Evolutionary conservation across 73 alveolate species (phyloP).

Genomic region (Uronychia setigera): DNA sequence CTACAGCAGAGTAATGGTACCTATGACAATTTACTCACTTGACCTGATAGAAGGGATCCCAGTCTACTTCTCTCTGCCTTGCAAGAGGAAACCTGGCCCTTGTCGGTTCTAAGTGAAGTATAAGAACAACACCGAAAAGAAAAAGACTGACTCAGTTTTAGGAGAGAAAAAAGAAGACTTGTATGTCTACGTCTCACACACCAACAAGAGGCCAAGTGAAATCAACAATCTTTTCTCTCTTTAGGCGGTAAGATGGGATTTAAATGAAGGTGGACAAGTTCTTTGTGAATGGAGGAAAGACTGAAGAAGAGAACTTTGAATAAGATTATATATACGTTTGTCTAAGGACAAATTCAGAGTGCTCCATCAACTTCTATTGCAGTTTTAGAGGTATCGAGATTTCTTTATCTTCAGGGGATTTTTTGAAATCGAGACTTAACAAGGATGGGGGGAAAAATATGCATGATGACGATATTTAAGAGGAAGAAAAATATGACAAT

Average conservation of each 20-base stretch:
- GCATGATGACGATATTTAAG: neutral
- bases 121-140: neutral
- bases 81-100: neutral
- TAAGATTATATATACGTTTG: neutral
- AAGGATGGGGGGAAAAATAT: neutral
- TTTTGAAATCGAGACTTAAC: no score
- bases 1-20: neutral
- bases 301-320: neutral
- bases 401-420: no score
- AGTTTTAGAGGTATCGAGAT: neutral
- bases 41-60: neutral
- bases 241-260: neutral
- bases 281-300: neutral
- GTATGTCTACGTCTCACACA: neutral
- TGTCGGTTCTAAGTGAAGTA: neutral
- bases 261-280: neutral
- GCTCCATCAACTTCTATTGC: neutral
- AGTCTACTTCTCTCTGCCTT: neutral
- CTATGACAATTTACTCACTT: neutral
- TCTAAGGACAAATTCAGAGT: neutral
- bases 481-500: neutral
- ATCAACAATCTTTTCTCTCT: neutral
- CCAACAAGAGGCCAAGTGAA: neutral
- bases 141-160: no score
- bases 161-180: no score